A percentile compares a stretch with the other conserved stretches of the same genome.
Evolutionary conservation across 2,329 filamentous ascomycete species (phyloP).

Genomic region (Penicillium sp.): DNA sequence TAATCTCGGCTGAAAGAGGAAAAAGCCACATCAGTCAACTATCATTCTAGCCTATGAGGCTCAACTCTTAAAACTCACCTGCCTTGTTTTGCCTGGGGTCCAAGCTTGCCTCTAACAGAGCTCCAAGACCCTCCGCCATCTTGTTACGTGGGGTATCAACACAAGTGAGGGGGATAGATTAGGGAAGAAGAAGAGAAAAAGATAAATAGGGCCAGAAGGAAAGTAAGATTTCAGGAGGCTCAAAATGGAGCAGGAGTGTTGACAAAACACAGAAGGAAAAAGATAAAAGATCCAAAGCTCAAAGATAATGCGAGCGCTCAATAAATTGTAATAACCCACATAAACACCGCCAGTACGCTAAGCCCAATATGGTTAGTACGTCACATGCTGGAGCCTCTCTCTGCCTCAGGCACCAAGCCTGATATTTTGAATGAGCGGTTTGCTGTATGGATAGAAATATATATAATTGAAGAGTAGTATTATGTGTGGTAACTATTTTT

Average conservation of each 20-base stretch:
- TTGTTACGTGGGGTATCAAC: slow-evolving; percentile 32
- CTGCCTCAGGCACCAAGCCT: neutral
- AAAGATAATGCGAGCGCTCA: slow-evolving; percentile 21
- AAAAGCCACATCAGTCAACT: slow-evolving; percentile 1
- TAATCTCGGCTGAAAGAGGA: slow-evolving; percentile 66
- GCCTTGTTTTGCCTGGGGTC: slow-evolving; percentile 84
- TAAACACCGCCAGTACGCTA: slow-evolving; percentile 20
- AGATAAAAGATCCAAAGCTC: slow-evolving; percentile 15
- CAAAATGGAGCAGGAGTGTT: neutral
- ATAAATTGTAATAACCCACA: slow-evolving; percentile 24
- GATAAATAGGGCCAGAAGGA: neutral
- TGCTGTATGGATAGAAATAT: neutral
- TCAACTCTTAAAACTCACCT: slow-evolving; percentile 57
- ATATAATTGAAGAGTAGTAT: neutral
- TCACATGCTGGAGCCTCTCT: slow-evolving; percentile 14
- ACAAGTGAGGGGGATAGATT: slow-evolving; percentile 15
- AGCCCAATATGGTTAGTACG: slow-evolving; percentile 9
- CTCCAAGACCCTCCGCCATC: slow-evolving; percentile 62
- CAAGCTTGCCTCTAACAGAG: slow-evolving; percentile 82
- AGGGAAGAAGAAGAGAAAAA: slow-evolving; percentile 4
- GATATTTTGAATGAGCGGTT: neutral
- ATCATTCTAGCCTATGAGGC: neutral
- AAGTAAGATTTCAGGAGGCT: neutral
- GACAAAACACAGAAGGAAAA: slow-evolving; percentile 10
- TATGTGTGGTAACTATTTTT: slow-evolving; percentile 1